Conservation (phyloP, 1,284 basidiomycete genomes). For the Ustilago tritici region DNA sequence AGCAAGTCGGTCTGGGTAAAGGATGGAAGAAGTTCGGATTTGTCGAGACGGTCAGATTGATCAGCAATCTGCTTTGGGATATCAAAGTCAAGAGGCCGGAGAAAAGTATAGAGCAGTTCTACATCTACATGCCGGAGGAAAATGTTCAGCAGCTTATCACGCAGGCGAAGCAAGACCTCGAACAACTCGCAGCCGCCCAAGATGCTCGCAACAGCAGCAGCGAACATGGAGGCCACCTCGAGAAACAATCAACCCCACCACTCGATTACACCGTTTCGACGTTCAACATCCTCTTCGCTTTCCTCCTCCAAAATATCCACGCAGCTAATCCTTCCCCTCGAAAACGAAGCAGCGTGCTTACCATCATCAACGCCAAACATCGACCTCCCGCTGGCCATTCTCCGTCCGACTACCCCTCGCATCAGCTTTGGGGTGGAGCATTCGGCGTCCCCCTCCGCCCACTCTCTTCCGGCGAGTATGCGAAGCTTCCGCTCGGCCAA, state of each 20-base stretch:
- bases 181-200: background rate
- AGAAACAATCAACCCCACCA: slow-evolving; percentile 1
- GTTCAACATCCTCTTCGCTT: slow-evolving; percentile 39
- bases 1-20: slow-evolving; percentile 11
- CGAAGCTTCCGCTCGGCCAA: slow-evolving; percentile 15
- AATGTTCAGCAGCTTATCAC: slow-evolving; percentile 18
- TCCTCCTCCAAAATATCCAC: slow-evolving; percentile 30
- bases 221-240: background rate
- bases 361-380: slow-evolving; percentile 28
- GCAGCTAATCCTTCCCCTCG: slow-evolving; percentile 9
- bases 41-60: slow-evolving; percentile 11
- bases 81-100: slow-evolving; percentile 26
- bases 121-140: slow-evolving; percentile 24
- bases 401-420: slow-evolving; percentile 15
- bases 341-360: slow-evolving; percentile 13
- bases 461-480: slow-evolving; percentile 16
- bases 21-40: slow-evolving; percentile 24
- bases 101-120: slow-evolving; percentile 27
- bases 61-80: slow-evolving; percentile 25
- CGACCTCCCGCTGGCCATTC: slow-evolving; percentile 18
- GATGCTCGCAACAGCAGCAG: background rate
- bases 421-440: slow-evolving; percentile 32
- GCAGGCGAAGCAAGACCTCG: slow-evolving; percentile 15
- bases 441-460: slow-evolving; percentile 15
- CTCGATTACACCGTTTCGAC: slow-evolving; percentile 14